Base-by-base conservation (phyloP, 306 rosid genomes). In the Sesbania bispinosa region DNA sequence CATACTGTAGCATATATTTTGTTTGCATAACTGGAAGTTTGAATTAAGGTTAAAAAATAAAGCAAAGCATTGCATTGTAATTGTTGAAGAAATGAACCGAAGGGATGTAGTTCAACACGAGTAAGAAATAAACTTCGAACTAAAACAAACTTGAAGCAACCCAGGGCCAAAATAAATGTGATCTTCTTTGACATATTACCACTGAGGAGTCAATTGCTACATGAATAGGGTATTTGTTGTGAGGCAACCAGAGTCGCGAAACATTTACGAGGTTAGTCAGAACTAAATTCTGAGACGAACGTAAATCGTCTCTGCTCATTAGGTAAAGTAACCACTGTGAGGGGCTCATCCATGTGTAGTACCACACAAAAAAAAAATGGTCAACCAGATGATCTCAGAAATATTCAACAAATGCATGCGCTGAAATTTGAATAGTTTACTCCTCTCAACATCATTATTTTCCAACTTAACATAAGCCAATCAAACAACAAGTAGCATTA, bases 351-450 rank as follows among this genome's bases (percentile, higher is more conserved):
- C 78, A 26, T 77, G 45, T 62, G 29, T 52, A 67, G 74, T 20
- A 64, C 47, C 45, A 65, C 19, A 11, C 19, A 29, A 13, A 46
- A 78, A 7, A 23, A 59, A 66, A 43, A 69, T 29, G 72, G 93
- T 81, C 86, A 76, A 76, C 79, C 16, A 60, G 66, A 67, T 62
- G 2, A 55, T 62, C 71, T 24, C 10, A 73, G 3, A 66, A 60
- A 62, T 39, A 65, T 83, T 83, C 88, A 83, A 81, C 79, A 58
- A 71, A 36, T 62, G 88, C 86, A 84, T 77, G 83, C 88, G 80
- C 85, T 81, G 85, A 82, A 84, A 81, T 45, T 81, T 73, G 54
- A 79, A 79, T 16, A 78, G 81, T 78, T 55, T 63, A 75, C 75
- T 67, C 75, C 83, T 71, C 77, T 75, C 79, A 68, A 73, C 76